Percentiles rank a stretch among this genome's conserved stretches.
Evolutionary conservation across 768 basidiomycete genomes (phyloP).

Genomic region (Pisolithus tinctorius): DNA sequence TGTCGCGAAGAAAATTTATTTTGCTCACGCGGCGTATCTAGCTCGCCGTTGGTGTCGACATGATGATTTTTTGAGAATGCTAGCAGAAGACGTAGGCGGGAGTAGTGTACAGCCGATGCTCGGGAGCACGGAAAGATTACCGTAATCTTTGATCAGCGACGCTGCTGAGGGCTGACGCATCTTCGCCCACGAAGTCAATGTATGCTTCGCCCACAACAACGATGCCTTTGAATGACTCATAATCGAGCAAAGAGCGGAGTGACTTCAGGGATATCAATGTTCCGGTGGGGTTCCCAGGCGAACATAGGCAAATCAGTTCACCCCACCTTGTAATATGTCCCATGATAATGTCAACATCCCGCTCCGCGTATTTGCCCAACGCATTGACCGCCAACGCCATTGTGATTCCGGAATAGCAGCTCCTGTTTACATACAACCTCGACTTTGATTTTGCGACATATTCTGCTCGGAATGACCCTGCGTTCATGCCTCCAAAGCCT

Average conservation of each 20-base stretch:
- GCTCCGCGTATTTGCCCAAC: too few relatives aligned
- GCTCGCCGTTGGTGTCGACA: constrained; percentile 88
- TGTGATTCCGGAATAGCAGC: too few relatives aligned
- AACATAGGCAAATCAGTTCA: constrained; percentile 87
- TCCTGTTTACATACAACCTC: too few relatives aligned
- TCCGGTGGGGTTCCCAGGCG: constrained; percentile 95
- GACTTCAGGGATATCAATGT: constrained; percentile 71
- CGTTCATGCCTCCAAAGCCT: too few relatives aligned
- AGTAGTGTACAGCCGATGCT: constrained; percentile 1
- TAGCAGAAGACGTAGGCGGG: constrained; percentile 80
- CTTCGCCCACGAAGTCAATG: constrained; percentile 77
- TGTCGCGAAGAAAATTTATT: constrained; percentile 94
- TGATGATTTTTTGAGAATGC: constrained; percentile 88
- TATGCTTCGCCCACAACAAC: constrained; percentile 96
- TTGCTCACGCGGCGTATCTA: constrained; percentile 89
- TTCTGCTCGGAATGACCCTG: too few relatives aligned
- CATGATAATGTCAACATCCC: too few relatives aligned
- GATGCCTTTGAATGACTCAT: constrained; percentile 80
- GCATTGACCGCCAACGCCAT: too few relatives aligned
- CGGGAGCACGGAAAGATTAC: constrained; percentile 36
- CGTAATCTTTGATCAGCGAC: constrained; percentile 69
- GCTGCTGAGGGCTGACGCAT: constrained; percentile 48
- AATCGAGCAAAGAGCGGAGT: constrained; percentile 66
- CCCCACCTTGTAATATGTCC: too few relatives aligned
- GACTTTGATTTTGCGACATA: too few relatives aligned